Conservation (phyloP, 1,284 basidiomycete species). For the Pseudozyma hubeiensis region DNA sequence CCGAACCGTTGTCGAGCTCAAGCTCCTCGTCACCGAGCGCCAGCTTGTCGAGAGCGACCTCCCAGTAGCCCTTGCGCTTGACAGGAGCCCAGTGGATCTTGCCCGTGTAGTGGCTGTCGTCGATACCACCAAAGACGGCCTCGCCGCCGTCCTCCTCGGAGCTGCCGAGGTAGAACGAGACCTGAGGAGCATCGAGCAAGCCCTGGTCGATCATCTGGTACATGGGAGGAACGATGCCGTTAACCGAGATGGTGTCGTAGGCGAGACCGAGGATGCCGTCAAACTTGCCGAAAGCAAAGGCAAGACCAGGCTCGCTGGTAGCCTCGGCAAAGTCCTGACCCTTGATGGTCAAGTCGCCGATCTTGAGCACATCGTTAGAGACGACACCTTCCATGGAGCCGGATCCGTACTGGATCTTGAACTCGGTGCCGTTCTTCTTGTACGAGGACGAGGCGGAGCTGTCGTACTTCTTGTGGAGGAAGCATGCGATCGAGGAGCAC, state of each 20-base stretch:
- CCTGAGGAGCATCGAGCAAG: conserved; percentile 86
- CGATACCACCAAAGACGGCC: conserved; percentile 92
- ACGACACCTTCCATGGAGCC: conserved; percentile 98
- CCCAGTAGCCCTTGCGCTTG: conserved; percentile 96
- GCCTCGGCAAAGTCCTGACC: conserved; percentile 94
- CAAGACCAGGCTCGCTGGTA: conserved; percentile 93
- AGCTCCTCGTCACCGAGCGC: conserved; percentile 76
- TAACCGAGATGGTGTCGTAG: conserved; percentile 96
- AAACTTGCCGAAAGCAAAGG: conserved; percentile 89
- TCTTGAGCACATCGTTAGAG: conserved; percentile 83
- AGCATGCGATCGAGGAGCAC: conserved; percentile 97
- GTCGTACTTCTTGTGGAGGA: conserved; percentile 95
- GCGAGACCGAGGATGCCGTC: conserved; percentile 96
- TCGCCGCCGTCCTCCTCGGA: conserved; percentile 92
- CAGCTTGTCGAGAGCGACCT: conserved; percentile 70
- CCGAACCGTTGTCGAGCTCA: conserved; percentile 84
- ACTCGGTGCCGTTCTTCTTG: conserved; percentile 89
- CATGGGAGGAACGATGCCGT: conserved; percentile 92
- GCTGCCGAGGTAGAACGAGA: conserved; percentile 92
- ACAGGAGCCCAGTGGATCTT: conserved; percentile 89
- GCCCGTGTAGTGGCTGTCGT: conserved; percentile 82
- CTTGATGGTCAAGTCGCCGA: conserved; percentile 85
- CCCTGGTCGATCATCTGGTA: conserved; percentile 90
- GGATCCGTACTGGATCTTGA: conserved; percentile 94
- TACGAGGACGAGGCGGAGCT: conserved; percentile 83